Evolutionary conservation across 345 rosid genomes (phyloP).

Genomic region (Ceriops zippeliana): DNA sequence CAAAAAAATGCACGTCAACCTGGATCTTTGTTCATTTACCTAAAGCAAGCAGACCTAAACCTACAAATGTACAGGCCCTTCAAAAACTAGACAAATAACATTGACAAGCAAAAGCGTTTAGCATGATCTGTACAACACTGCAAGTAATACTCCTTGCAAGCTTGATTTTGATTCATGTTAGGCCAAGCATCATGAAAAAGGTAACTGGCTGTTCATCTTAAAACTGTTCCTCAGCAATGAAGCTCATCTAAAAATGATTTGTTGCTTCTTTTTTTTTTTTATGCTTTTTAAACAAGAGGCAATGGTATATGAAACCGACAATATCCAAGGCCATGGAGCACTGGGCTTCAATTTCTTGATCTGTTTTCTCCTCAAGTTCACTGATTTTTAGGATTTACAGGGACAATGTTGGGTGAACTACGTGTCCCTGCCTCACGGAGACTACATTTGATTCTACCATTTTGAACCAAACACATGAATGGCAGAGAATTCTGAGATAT

Average conservation of each 20-base stretch:
- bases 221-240: not conserved
- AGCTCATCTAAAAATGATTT: not conserved
- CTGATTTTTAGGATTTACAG: not conserved
- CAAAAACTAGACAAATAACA: not conserved
- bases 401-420: not conserved
- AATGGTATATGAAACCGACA: not conserved
- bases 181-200: not conserved
- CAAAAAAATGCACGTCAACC: not conserved
- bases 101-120: not conserved
- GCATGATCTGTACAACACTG: not conserved
- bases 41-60: not conserved
- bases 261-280: not conserved
- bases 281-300: not conserved
- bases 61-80: not conserved
- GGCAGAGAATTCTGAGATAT: conserved; percentile 7
- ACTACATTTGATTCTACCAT: conserved; percentile 6
- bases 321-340: not conserved
- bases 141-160: not conserved
- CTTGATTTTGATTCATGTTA: not conserved
- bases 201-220: not conserved
- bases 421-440: conserved; percentile 8
- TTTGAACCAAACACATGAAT: not conserved
- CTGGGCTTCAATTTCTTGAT: not conserved
- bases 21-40: not conserved
- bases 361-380: not conserved